phyloP scores from a whole-genome alignment of 768 basidiomycete genomes.

The Boletus rubroflammeus region DNA sequence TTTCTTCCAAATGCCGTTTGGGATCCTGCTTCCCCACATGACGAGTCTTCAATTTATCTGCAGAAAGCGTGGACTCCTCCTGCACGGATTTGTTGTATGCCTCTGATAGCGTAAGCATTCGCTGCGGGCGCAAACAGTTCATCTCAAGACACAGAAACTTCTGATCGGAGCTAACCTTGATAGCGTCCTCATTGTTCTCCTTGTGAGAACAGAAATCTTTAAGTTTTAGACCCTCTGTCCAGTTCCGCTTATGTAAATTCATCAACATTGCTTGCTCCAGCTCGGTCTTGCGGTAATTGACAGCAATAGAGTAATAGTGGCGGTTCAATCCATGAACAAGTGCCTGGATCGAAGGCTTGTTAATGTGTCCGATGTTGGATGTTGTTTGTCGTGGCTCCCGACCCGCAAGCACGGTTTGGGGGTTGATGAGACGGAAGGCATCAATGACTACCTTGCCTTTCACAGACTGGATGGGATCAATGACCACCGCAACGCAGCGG shows the following conservation, averaged over 20 bases:
- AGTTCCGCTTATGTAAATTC: slow-evolving; percentile 98
- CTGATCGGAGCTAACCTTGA: slow-evolving; percentile 65
- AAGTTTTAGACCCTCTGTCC: slow-evolving; percentile 95
- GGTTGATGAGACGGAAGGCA: slow-evolving; percentile 96
- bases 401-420: slow-evolving; percentile 83
- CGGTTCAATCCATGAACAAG: slow-evolving; percentile 96
- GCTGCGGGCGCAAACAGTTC: slow-evolving; percentile 16
- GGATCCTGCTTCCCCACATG: slow-evolving; percentile 98
- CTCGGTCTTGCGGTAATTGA: slow-evolving; percentile 98
- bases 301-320: slow-evolving; percentile 97
- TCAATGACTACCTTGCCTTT: slow-evolving; percentile 99
- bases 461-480: slow-evolving; percentile 98
- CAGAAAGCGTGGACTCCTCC: slow-evolving; percentile 92
- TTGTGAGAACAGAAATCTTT: slow-evolving; percentile 89
- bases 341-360: slow-evolving; percentile 98
- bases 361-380: slow-evolving; percentile 97
- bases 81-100: slow-evolving; percentile 98
- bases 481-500: slow-evolving; percentile 93
- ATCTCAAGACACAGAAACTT: slow-evolving; percentile 16
- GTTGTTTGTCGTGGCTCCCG: slow-evolving; percentile 97
- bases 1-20: slow-evolving; percentile 95
- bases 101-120: slow-evolving; percentile 90
- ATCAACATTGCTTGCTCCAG: slow-evolving; percentile 98
- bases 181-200: slow-evolving; percentile 84
- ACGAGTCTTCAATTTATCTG: slow-evolving; percentile 93